Evolutionary conservation across 805 yeast genomes (phyloP).

Genomic region (Myxozyma geophila): DNA sequence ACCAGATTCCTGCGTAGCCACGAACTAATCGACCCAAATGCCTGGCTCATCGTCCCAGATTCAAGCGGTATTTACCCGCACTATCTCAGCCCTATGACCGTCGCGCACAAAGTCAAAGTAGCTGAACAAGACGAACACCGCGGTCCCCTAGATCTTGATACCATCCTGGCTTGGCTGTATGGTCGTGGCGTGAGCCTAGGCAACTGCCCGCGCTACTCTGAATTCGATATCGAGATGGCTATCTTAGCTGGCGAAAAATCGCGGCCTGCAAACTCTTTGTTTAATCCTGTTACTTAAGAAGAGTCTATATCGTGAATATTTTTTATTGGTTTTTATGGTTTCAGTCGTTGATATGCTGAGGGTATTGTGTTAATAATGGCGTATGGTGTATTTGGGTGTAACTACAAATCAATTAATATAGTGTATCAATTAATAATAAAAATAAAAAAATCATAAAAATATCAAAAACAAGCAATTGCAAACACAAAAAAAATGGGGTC

Average conservation of each 20-base stretch:
- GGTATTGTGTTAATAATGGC: too few relatives aligned
- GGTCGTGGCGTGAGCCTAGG: slow-evolving; percentile 19
- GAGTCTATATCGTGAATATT: background rate
- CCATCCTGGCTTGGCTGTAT: slow-evolving; percentile 11
- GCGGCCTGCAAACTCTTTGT: background rate
- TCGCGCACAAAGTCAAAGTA: background rate
- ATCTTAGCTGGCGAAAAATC: slow-evolving; percentile 5
- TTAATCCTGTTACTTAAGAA: background rate
- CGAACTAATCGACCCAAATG: background rate
- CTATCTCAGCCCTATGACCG: slow-evolving; percentile 6
- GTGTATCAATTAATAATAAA: background rate
- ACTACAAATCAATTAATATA: too few relatives aligned
- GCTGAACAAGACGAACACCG: slow-evolving; percentile 1
- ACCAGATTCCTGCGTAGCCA: background rate
- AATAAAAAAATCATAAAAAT: background rate
- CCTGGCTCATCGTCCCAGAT: background rate
- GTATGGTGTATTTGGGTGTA: too few relatives aligned
- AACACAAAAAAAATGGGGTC: slow-evolving; percentile 43
- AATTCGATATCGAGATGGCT: slow-evolving; percentile 16
- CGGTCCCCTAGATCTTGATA: slow-evolving; percentile 16
- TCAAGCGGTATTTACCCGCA: background rate
- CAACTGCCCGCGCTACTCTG: slow-evolving; percentile 10
- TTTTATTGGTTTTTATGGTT: background rate
- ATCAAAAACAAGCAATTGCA: background rate
- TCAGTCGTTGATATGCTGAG: too few relatives aligned